phyloP scores from a whole-genome alignment of 2,329 filamentous ascomycete species.

The Xylariaceae sp. region DNA sequence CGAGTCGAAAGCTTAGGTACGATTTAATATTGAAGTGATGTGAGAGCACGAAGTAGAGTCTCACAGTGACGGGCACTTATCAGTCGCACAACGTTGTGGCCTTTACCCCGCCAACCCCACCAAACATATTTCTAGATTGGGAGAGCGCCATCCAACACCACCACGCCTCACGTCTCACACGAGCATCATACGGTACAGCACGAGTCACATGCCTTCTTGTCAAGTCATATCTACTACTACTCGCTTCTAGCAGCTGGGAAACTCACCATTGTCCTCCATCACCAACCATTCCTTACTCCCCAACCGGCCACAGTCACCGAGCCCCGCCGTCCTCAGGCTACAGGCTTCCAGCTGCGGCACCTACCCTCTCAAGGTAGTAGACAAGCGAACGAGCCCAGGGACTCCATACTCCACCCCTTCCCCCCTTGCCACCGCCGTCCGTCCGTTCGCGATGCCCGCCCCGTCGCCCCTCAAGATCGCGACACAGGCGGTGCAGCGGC shows the following conservation, averaged over 20 bases:
- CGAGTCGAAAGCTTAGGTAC: neutral
- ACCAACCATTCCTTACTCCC: too few species aligned
- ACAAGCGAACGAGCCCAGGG: neutral
- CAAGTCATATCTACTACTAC: too few species aligned
- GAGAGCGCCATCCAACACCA: too few species aligned
- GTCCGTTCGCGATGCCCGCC: slow-evolving; percentile 55
- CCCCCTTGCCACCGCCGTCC: neutral
- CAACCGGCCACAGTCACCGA: too few species aligned
- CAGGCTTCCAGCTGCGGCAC: neutral
- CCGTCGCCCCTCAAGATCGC: slow-evolving; percentile 71
- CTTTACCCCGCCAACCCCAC: slow-evolving; percentile 27
- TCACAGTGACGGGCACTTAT: too few species aligned
- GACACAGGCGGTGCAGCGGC: slow-evolving; percentile 69
- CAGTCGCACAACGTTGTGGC: too few species aligned
- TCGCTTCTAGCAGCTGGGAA: too few species aligned
- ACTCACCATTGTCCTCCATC: too few species aligned
- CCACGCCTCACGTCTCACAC: too few species aligned
- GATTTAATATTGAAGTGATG: slow-evolving; percentile 3
- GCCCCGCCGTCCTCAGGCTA: neutral
- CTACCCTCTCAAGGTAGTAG: too few species aligned
- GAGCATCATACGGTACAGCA: too few species aligned
- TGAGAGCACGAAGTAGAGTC: slow-evolving; percentile 3
- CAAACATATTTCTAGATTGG: slow-evolving; percentile 22
- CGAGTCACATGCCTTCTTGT: too few species aligned
- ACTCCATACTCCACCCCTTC: neutral